phyloP scores from a whole-genome alignment of 164 flowering plant genomes.

The Vitis rotundifolia region DNA sequence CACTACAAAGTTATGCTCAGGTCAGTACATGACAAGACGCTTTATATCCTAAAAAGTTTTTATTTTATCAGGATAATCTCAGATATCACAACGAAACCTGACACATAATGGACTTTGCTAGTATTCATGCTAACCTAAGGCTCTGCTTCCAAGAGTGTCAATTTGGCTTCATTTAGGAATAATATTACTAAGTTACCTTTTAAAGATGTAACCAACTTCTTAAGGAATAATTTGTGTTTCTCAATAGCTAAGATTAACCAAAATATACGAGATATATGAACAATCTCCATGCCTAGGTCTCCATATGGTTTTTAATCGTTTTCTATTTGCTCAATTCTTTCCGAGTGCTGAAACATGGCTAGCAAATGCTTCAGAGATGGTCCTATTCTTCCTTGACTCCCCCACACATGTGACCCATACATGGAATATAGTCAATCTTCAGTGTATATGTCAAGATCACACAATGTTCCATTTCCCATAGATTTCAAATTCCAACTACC shows the following conservation, averaged over 20 bases:
- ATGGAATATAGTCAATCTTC: not conserved
- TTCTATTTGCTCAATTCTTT: not conserved
- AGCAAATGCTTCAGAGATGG: not conserved
- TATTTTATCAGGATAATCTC: too few species aligned
- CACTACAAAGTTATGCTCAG: too few species aligned
- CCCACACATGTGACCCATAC: not conserved
- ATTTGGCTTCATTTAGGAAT: not conserved
- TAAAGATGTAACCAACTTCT: not conserved
- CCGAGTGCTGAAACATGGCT: not conserved
- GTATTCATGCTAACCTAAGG: too few species aligned
- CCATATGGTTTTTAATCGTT: too few species aligned
- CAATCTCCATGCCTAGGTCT: too few species aligned
- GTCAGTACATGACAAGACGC: too few species aligned
- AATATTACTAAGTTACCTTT: not conserved
- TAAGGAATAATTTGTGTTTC: too few species aligned
- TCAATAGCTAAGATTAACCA: too few species aligned
- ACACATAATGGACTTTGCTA: too few species aligned
- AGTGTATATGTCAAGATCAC: not conserved
- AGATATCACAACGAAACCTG: too few species aligned
- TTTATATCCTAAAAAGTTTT: too few species aligned
- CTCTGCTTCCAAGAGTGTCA: not conserved
- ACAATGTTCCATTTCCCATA: not conserved
- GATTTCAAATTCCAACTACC: constrained; percentile 36
- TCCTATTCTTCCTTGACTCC: not conserved
- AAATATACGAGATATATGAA: too few species aligned